Base-by-base conservation (phyloP, 306 rosid species). In the Inga laurina region DNA sequence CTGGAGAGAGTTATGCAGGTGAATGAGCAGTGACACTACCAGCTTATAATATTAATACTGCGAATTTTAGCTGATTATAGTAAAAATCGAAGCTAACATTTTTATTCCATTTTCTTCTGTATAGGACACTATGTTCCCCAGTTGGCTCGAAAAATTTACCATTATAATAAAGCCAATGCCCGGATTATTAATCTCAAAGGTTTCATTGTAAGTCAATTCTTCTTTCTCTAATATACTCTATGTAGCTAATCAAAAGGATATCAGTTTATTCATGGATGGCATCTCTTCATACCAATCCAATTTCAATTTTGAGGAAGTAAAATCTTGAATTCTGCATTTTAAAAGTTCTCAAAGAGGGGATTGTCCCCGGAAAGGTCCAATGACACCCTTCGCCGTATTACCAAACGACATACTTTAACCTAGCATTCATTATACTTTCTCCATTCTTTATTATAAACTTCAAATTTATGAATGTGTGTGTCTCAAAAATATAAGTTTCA, bases 1-100 rank as follows among this genome's bases (percentile, higher is more conserved):
- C 93, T 7, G 95, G 95, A 78, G 95, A 91, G 85, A 91, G 95
- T 76, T 91, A 89, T 66, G 91, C 95, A n/a, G 94, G 91, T 89
- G 80, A 9, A 35, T 34, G 13, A 73, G 35, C 43, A 24, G 22
- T 14, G 22, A 27, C 22, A 72, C 16, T 41, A 34, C 18, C 19
- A 44, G 56, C 35, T 14, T 27, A 10, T 70, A 27, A 1, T 43
- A 30, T 19, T 24, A 59, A 4, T 27, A 13, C 35, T 9, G 15
- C 34, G 52, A 24, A 30, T 72, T 3, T 81, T 19, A 30, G 37
- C 68, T 81, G n/a, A 15, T 72, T 24, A 44, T 19, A 10, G n/a
- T 81, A 4, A 12, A 32, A 61, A 32, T 37, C 56, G 19, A 73
- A 24, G 41, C 39, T 54, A 13, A 51, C 79, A 75, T 22, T 72